A percentile compares a stretch with the other conserved stretches of the same genome.
Evolutionary conservation across 768 basidiomycete species (phyloP).

Genomic region (Trametes cubensis): DNA sequence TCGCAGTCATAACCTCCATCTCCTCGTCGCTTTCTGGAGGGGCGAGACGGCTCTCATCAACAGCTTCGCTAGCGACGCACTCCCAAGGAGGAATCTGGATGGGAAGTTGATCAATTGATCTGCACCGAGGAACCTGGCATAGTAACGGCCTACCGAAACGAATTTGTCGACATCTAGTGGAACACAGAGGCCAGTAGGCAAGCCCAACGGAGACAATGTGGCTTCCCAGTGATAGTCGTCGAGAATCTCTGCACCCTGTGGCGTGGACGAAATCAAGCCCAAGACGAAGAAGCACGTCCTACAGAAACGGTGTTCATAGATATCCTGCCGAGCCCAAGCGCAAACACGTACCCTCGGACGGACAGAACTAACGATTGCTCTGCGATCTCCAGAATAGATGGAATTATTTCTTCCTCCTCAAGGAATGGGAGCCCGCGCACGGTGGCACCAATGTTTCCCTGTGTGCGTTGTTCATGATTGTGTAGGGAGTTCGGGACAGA

Average conservation of each 20-base stretch:
- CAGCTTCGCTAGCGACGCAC: conserved; percentile 35
- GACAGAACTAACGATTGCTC: conserved; percentile 88
- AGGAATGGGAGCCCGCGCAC: conserved; percentile 91
- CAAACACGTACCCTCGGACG: conserved; percentile 76
- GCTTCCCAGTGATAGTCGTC: conserved; percentile 95
- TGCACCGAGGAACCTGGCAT: not conserved
- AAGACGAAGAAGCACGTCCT: conserved; percentile 97
- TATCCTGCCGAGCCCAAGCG: not conserved
- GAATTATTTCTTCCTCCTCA: conserved; percentile 94
- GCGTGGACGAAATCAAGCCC: conserved; percentile 88
- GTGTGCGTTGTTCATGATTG: not conserved
- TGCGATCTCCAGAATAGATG: conserved; percentile 87
- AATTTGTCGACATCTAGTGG: conserved; percentile 85
- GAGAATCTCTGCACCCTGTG: conserved; percentile 89
- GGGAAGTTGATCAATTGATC: not conserved
- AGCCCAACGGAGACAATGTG: conserved; percentile 80
- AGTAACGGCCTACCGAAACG: conserved; percentile 57
- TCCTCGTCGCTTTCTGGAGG: conserved; percentile 73
- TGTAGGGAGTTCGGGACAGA: not conserved
- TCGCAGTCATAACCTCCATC: conserved; percentile 82
- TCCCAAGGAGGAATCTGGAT: conserved; percentile 74
- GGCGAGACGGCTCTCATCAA: conserved; percentile 51
- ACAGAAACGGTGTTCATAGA: conserved; percentile 4
- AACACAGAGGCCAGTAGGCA: conserved; percentile 89
- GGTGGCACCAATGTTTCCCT: conserved; percentile 95